Conservation (phyloP, 2,329 filamentous ascomycete genomes). For the Aspergillus sp. region DNA sequence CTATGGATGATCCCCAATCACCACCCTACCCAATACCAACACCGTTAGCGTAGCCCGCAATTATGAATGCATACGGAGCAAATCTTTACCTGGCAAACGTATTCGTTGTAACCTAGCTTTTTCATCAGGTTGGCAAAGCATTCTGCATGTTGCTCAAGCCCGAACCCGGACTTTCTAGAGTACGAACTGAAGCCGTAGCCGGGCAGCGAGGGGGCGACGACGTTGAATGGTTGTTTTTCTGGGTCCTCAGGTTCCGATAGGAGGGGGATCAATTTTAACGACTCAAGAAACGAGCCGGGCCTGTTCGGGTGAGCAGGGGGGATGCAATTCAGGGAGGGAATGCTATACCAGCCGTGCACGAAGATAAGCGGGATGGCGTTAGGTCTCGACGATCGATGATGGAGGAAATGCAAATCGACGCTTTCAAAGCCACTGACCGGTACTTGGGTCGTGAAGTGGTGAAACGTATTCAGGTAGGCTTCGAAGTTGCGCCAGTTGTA, state of each 20-base stretch:
- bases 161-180: not conserved
- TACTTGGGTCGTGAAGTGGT: not conserved
- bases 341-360: not conserved
- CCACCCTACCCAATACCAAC: not conserved
- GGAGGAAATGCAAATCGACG: not conserved
- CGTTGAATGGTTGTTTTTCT: not conserved
- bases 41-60: too few species aligned
- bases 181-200: not conserved
- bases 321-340: not conserved
- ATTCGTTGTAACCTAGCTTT: not conserved
- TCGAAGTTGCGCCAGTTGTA: not conserved
- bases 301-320: not conserved
- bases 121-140: not conserved
- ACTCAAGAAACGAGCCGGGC: not conserved
- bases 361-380: not conserved
- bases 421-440: not conserved
- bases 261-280: not conserved
- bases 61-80: too few species aligned
- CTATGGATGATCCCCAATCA: not conserved
- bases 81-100: not conserved
- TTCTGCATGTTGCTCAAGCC: not conserved
- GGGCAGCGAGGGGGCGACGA: not conserved
- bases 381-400: not conserved
- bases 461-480: not conserved
- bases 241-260: not conserved